Base-by-base conservation (phyloP, 129 eudicot genomes). In the Arctium lappa region DNA sequence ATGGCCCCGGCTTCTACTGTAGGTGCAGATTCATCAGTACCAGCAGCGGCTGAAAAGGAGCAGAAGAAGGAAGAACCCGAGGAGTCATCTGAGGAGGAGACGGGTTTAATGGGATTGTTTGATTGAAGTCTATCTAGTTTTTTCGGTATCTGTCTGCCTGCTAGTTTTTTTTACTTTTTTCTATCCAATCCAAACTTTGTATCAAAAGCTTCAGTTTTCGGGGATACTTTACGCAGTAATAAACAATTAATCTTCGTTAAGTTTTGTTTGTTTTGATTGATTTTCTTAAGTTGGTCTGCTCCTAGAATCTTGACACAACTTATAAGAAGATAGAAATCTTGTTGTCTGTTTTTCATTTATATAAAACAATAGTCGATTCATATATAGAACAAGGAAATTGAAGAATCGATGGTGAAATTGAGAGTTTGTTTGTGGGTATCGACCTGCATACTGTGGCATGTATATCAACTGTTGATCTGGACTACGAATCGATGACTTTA, bases 21-120 rank as follows among this genome's bases (percentile, higher is more conserved):
- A 39, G 78, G 82, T 44, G 85, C 68, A 8, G 75, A 39, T n/a
- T 72, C 79, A 72, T 69, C 79, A 72, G 93, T 82, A 78, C 69
- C 85, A 11, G 88, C 84, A 37, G 89, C 85, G 34, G 83, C 74
- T 72, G 82, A 86, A 4, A 75, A 80, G 82, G 95, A 85, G 78
- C 86, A 87, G 70, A 86, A 89, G 87, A 84, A 84, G 82, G 95
- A 84, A 80, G 92, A 86, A 80, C 76, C 87, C 46, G 80, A 81
- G 53, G 90, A 90, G 75, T 86, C 84, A 53, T 90, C 94, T 6
- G 91, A 88, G 32, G 90, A 82, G 0, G 94, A 83, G 0, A 78
- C 66, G 15, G 85, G 86, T 70, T 50, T 89, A n/a, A 69, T 71
- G 66, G 85, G 87, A 18, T 66, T 89, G 77, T 89, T 91, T 76